Percentiles rank a stretch among this genome's conserved stretches.
These are phyloP conservation scores for Acacia acuminata DNA, from an alignment of 306 rosid species.

Conservation along the genomic window DNA sequence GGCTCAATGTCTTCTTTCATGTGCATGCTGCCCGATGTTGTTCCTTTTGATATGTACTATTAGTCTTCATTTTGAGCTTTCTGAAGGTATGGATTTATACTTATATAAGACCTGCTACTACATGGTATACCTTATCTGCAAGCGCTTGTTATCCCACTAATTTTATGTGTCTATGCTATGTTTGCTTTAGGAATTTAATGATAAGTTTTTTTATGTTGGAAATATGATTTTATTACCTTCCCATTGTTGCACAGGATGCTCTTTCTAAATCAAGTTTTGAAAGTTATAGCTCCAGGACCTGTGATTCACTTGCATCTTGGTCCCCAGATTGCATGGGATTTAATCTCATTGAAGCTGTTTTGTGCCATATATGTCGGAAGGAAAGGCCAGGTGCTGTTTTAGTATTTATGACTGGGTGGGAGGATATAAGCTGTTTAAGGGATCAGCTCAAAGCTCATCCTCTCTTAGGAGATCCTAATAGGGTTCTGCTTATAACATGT, in stretches of 20 bases:
- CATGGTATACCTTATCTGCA: conserved; percentile 15
- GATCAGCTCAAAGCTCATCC: conserved; percentile 97
- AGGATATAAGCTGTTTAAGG: conserved; percentile 89
- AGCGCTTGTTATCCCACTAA: not conserved
- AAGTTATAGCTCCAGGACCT: conserved; percentile 76
- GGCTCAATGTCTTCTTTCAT: conserved; percentile 15
- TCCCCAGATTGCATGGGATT: conserved; percentile 89
- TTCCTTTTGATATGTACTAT: conserved; percentile 12
- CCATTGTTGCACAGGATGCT: conserved; percentile 67
- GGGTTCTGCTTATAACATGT: conserved; percentile 87
- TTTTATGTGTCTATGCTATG: not conserved
- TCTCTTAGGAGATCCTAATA: conserved; percentile 92
- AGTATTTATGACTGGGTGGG: conserved; percentile 99
- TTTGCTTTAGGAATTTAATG: conserved; percentile 15
- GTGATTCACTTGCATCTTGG: conserved; percentile 89
- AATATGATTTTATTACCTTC: conserved; percentile 28
- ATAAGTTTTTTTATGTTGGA: conserved; percentile 12
- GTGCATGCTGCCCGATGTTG: conserved; percentile 12
- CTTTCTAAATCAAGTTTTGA: conserved; percentile 81
- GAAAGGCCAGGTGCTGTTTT: conserved; percentile 91
- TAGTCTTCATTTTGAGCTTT: not conserved
- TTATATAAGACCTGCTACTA: not conserved
- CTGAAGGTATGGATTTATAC: conserved; percentile 13
- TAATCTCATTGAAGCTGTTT: conserved; percentile 93
- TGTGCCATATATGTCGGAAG: conserved; percentile 96